Conservation (phyloP, 768 basidiomycete species). For the Hemileccinum impolitum region DNA sequence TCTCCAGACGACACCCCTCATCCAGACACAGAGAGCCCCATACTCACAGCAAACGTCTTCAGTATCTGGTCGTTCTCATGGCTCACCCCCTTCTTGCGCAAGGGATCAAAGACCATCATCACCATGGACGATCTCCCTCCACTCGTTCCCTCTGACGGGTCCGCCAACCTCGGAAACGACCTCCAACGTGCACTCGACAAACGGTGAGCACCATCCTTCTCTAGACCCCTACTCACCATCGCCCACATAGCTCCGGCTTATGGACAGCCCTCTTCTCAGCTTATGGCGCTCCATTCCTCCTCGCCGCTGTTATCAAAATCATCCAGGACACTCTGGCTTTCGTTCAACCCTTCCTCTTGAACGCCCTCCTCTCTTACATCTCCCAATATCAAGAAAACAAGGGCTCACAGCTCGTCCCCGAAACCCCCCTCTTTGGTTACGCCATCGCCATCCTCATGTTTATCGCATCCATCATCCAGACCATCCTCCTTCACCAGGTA, state of each 20-base stretch:
- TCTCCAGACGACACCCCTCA: constrained; percentile 55
- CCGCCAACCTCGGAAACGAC: constrained; percentile 59
- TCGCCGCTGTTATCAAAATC: constrained; percentile 66
- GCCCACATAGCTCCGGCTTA: constrained; percentile 48
- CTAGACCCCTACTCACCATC: neutral
- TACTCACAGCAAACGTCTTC: constrained; percentile 75
- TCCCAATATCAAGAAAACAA: constrained; percentile 63
- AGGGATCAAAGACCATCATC: constrained; percentile 62
- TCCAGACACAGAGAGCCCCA: constrained; percentile 58
- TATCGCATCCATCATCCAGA: constrained; percentile 71
- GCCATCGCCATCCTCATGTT: constrained; percentile 80
- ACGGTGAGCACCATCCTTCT: constrained; percentile 45
- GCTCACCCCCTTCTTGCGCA: constrained; percentile 78
- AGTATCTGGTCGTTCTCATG: constrained; percentile 83
- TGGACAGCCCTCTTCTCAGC: constrained; percentile 73
- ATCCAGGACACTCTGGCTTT: constrained; percentile 79
- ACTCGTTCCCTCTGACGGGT: constrained; percentile 64
- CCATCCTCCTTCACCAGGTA: constrained; percentile 77
- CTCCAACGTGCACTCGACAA: constrained; percentile 61
- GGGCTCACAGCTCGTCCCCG: constrained; percentile 20
- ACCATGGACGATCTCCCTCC: constrained; percentile 85
- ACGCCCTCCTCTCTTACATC: constrained; percentile 77
- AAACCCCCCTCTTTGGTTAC: constrained; percentile 62
- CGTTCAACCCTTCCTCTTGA: constrained; percentile 82
- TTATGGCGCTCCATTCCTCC: constrained; percentile 73